phyloP scores from a whole-genome alignment of 2,329 filamentous ascomycete species.

The Sphaceloma murrayae region DNA sequence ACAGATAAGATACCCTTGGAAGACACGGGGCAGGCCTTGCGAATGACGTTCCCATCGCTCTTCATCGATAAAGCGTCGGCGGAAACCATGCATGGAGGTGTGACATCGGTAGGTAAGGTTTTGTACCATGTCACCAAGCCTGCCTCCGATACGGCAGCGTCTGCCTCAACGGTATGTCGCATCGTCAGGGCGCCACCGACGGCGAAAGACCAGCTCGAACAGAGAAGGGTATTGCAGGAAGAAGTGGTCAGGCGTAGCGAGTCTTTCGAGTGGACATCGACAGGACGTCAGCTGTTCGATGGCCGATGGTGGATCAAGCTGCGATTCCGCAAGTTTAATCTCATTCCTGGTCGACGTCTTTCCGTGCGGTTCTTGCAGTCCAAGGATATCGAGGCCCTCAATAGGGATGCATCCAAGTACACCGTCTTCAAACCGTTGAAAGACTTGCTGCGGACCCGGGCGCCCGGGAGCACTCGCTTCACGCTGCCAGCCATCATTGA shows the following conservation, averaged over 20 bases:
- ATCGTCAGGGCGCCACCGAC: constrained; percentile 7
- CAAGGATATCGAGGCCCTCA: constrained; percentile 23
- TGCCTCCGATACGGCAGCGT: not conserved
- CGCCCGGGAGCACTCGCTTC: constrained; percentile 32
- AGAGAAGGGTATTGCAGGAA: constrained; percentile 3
- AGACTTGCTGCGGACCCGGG: constrained; percentile 24
- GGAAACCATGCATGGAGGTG: constrained; percentile 13
- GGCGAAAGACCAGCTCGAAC: not conserved
- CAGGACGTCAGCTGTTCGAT: constrained; percentile 43
- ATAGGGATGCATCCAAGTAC: not conserved
- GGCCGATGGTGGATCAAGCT: constrained; percentile 48
- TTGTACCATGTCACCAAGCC: constrained; percentile 1
- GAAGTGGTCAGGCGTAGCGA: constrained; percentile 4
- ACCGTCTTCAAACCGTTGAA: constrained; percentile 18
- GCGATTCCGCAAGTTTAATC: constrained; percentile 23
- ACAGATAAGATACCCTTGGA: constrained; percentile 35
- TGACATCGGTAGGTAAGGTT: constrained; percentile 14
- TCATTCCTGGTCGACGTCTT: constrained; percentile 24
- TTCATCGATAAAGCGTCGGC: not conserved
- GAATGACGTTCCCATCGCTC: constrained; percentile 34
- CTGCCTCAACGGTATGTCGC: not conserved
- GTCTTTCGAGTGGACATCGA: constrained; percentile 16
- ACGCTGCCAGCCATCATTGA: constrained; percentile 32
- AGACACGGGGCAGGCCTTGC: constrained; percentile 34
- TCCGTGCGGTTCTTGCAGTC: constrained; percentile 34